Percentiles rank a stretch among this genome's conserved stretches.
Conservation (phyloP, 1,284 basidiomycete genomes). For the Vanrija sp. region DNA sequence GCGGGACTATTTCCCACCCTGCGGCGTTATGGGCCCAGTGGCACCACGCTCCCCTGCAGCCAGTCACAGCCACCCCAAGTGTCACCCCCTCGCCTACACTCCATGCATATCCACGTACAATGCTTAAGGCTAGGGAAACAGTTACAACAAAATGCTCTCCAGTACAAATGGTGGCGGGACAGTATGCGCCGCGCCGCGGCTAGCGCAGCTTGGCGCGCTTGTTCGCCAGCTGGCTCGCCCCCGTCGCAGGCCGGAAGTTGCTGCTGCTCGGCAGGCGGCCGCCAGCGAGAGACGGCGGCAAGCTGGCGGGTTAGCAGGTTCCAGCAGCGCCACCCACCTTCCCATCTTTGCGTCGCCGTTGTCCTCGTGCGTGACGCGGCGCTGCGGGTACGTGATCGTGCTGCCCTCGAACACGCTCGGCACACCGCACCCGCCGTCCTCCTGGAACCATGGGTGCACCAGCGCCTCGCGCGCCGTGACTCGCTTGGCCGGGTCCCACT, state of each 20-base stretch:
- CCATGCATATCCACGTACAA: slow-evolving; percentile 3
- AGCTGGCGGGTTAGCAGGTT: slow-evolving; percentile 13
- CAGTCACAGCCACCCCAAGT: slow-evolving; percentile 2
- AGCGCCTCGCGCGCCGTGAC: slow-evolving; percentile 79
- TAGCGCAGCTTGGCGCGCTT: slow-evolving; percentile 34
- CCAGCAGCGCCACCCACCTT: slow-evolving; percentile 31
- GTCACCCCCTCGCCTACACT: background rate
- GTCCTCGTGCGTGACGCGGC: slow-evolving; percentile 55
- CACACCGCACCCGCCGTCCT: slow-evolving; percentile 46
- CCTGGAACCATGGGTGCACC: slow-evolving; percentile 60
- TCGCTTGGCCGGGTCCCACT: slow-evolving; percentile 84
- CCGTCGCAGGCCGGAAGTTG: slow-evolving; percentile 41
- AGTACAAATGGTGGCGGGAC: no score
- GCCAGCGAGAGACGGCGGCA: slow-evolving; percentile 39
- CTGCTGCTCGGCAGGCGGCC: slow-evolving; percentile 38
- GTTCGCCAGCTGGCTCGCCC: slow-evolving; percentile 6
- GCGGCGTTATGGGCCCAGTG: background rate
- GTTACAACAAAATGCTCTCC: slow-evolving; percentile 1
- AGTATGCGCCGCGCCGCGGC: background rate
- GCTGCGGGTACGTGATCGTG: slow-evolving; percentile 49
- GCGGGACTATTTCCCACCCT: background rate
- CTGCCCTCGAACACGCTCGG: slow-evolving; percentile 47
- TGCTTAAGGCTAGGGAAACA: slow-evolving; percentile 1
- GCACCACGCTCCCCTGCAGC: background rate
- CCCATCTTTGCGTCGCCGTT: slow-evolving; percentile 51